Evolutionary conservation across 2,329 filamentous ascomycete species (phyloP).

Genomic region (Parascedosporium putredinis): DNA sequence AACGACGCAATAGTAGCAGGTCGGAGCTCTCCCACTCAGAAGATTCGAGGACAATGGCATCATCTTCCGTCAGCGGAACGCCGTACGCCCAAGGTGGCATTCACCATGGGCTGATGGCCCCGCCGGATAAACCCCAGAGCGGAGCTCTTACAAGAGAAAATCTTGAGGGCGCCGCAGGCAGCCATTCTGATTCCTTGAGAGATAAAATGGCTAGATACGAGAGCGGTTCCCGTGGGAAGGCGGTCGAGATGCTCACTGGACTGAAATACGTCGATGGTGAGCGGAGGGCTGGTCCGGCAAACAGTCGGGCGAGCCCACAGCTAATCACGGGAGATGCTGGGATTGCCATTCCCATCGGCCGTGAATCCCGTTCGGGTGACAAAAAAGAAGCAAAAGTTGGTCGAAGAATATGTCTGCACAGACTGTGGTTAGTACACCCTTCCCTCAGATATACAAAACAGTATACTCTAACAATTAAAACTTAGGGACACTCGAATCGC

Average conservation of each 20-base stretch:
- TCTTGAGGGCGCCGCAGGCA: constrained; percentile 60
- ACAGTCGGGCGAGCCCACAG: constrained; percentile 67
- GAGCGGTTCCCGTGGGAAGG: constrained; percentile 56
- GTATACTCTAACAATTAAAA: background rate
- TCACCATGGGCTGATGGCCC: constrained; percentile 43
- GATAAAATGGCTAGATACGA: constrained; percentile 83
- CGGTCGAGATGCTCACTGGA: constrained; percentile 88
- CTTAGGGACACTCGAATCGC: constrained; percentile 71
- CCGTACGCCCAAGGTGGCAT: constrained; percentile 26
- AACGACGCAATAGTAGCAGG: constrained; percentile 41
- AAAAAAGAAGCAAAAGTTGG: constrained; percentile 77
- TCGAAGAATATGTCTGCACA: constrained; percentile 87
- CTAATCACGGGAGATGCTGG: constrained; percentile 33
- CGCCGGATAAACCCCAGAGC: constrained; percentile 56
- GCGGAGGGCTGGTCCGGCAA: constrained; percentile 66
- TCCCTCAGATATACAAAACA: background rate
- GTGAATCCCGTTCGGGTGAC: constrained; percentile 61
- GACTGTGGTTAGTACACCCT: constrained; percentile 60
- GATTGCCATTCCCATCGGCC: constrained; percentile 72
- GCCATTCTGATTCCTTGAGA: constrained; percentile 62
- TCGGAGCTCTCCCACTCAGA: constrained; percentile 44
- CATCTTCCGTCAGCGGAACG: constrained; percentile 17
- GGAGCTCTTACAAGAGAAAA: constrained; percentile 68
- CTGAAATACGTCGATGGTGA: constrained; percentile 82
- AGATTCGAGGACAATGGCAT: constrained; percentile 22